Conservation (phyloP, 176 grass and related monocot genomes). For the Bothriochloa decipiens region DNA sequence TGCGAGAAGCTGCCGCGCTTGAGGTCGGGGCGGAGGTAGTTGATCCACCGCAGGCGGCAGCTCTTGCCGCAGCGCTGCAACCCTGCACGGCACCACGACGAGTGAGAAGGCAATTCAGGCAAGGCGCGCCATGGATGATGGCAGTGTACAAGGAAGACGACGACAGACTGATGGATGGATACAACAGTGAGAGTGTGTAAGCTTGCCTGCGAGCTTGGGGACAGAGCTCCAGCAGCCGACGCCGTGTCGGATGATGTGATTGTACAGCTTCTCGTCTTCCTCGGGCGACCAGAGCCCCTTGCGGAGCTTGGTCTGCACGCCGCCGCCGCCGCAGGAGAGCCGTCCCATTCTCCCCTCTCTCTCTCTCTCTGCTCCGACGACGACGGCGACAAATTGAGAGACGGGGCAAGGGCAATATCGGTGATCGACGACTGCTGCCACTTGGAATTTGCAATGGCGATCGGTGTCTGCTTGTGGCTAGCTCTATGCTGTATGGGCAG, state of each 20-base stretch:
- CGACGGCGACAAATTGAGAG: neutral
- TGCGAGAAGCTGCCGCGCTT: slow-evolving; percentile 84
- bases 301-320: slow-evolving; percentile 70
- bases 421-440: neutral
- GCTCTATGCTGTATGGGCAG: slow-evolving; percentile 24
- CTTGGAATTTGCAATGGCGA: slow-evolving; percentile 41
- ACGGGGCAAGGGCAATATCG: neutral
- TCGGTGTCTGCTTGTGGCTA: slow-evolving; percentile 10
- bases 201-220: slow-evolving; percentile 73
- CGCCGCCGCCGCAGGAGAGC: slow-evolving; percentile 53
- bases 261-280: slow-evolving; percentile 91
- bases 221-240: slow-evolving; percentile 90
- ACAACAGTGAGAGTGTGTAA: neutral
- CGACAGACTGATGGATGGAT: neutral
- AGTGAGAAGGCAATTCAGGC: neutral
- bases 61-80: slow-evolving; percentile 90
- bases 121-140: neutral
- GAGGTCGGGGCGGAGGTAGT: slow-evolving; percentile 79
- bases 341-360: slow-evolving; percentile 61
- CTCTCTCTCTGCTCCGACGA: neutral
- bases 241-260: slow-evolving; percentile 79
- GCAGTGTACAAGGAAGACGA: neutral
- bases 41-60: slow-evolving; percentile 84
- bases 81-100: slow-evolving; percentile 10
- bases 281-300: slow-evolving; percentile 89